Evolutionary conservation across 2,329 filamentous ascomycete genomes (phyloP).

Genomic region (Penicillium sp.): DNA sequence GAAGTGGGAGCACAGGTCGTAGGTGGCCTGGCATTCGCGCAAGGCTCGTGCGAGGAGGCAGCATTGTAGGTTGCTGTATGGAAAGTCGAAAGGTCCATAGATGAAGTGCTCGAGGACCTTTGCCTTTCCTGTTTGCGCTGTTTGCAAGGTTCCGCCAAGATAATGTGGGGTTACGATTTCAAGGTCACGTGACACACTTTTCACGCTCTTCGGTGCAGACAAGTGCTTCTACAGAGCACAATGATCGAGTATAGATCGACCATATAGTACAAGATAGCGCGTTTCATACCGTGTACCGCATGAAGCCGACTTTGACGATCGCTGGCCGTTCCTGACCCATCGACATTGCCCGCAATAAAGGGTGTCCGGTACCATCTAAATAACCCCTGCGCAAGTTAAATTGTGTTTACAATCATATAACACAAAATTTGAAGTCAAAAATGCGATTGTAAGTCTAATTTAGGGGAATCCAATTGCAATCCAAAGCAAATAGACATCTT

Average conservation of each 20-base stretch:
- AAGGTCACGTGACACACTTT: too few relatives aligned
- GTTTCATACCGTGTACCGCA: not conserved
- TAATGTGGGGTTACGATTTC: not conserved
- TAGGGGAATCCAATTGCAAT: conserved; percentile 33
- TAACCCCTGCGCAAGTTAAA: too few relatives aligned
- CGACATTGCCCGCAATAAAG: too few relatives aligned
- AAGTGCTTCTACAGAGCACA: too few relatives aligned
- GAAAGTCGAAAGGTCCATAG: not conserved
- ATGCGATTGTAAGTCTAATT: conserved; percentile 19
- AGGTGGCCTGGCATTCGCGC: conserved; percentile 46
- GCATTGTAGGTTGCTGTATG: conserved; percentile 30
- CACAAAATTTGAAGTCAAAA: not conserved
- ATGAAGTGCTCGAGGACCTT: not conserved
- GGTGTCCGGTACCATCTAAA: too few relatives aligned
- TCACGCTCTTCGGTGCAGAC: too few relatives aligned
- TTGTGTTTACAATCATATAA: not conserved
- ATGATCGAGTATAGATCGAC: too few relatives aligned
- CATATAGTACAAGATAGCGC: too few relatives aligned
- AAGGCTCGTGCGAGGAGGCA: conserved; percentile 39
- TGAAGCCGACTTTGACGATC: too few relatives aligned
- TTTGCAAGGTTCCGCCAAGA: not conserved
- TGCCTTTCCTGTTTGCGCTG: not conserved
- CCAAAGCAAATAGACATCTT: conserved; percentile 25
- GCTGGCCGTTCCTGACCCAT: too few relatives aligned
- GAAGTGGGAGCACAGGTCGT: conserved; percentile 44